A percentile compares a stretch with the other conserved stretches of the same genome.
These are phyloP conservation scores for Solanum chilense DNA, from an alignment of 257 asterid species.

Conservation along the genomic window DNA sequence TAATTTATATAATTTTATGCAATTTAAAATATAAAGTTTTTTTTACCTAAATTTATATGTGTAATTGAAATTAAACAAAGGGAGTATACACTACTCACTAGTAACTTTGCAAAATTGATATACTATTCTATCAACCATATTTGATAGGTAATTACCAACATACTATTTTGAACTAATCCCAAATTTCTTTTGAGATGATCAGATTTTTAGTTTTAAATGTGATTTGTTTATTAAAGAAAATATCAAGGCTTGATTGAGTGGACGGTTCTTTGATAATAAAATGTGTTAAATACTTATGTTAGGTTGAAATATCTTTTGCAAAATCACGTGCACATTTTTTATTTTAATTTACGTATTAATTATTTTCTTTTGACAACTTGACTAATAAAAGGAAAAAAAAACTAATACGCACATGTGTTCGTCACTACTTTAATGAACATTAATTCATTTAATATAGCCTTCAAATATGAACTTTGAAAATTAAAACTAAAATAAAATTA, in stretches of 20 bases:
- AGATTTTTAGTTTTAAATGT: neutral
- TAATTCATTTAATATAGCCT: neutral
- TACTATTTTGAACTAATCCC: neutral
- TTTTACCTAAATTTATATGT: too few species aligned
- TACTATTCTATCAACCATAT: neutral
- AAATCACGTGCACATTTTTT: constrained; percentile 50
- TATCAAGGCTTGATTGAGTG: neutral
- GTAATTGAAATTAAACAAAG: neutral
- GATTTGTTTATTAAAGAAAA: neutral
- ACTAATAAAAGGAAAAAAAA: neutral
- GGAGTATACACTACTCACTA: neutral
- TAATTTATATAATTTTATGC: too few species aligned
- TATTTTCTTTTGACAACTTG: neutral
- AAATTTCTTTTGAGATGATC: neutral
- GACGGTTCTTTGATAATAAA: neutral
- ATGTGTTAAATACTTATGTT: neutral
- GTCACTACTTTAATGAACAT: neutral
- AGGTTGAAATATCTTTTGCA: constrained; percentile 21
- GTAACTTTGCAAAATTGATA: neutral
- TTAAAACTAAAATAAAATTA: neutral
- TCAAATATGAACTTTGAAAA: neutral
- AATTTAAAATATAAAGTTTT: too few species aligned
- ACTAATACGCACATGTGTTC: constrained; percentile 1
- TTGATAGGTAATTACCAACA: neutral
- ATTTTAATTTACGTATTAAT: neutral